These are phyloP conservation scores for Aegilops longissima DNA, from an alignment of 176 grass and related monocot genomes.

Conservation along the genomic window DNA sequence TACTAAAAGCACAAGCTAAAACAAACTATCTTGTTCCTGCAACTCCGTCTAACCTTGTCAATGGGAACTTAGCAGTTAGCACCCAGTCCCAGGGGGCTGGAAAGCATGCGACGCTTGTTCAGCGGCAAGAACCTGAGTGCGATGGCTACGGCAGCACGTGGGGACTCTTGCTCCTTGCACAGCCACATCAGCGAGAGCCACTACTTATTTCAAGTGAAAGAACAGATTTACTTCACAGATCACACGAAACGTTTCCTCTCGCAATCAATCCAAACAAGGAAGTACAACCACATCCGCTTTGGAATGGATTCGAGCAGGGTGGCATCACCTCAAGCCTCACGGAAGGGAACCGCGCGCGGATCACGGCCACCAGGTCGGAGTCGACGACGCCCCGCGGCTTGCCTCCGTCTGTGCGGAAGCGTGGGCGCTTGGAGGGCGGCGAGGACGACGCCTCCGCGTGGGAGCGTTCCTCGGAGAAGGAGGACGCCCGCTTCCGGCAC, in stretches of 20 bases:
- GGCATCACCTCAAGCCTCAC: constrained; percentile 28
- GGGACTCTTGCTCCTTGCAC: background rate
- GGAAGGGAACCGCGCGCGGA: constrained; percentile 32
- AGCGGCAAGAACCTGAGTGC: background rate
- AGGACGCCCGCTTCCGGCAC: constrained; percentile 32
- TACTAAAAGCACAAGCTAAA: background rate
- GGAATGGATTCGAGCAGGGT: background rate
- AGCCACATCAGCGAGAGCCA: background rate
- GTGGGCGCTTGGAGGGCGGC: constrained; percentile 48
- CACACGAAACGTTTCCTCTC: background rate
- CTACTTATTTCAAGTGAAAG: background rate
- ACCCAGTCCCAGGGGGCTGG: background rate
- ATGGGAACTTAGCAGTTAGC: background rate
- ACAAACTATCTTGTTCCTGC: background rate
- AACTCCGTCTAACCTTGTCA: background rate
- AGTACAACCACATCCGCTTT: background rate
- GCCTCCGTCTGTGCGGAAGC: constrained; percentile 31
- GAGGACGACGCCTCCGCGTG: constrained; percentile 22
- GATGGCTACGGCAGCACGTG: background rate
- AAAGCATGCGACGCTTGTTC: background rate
- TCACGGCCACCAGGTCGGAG: constrained; percentile 21
- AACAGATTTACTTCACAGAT: background rate
- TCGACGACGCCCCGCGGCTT: constrained; percentile 16
- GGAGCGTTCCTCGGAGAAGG: constrained; percentile 38
- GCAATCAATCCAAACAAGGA: background rate